Percentiles rank a stretch among this genome's conserved stretches.
These are phyloP conservation scores for Linum lewisii DNA, from an alignment of 345 rosid genomes.

Conservation along the genomic window DNA sequence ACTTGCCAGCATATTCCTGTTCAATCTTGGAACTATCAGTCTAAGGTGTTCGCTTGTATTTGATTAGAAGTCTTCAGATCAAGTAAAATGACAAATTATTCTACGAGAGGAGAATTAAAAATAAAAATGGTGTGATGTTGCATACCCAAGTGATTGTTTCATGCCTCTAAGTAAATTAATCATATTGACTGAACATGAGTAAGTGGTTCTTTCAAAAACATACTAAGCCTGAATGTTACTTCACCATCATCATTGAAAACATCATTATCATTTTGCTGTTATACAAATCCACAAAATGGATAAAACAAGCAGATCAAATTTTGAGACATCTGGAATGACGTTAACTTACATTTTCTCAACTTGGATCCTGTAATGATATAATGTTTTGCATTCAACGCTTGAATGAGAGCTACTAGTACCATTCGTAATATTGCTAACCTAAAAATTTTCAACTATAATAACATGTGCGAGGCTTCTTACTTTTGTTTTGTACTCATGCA, in stretches of 20 bases:
- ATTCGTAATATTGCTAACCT: conserved; percentile 33
- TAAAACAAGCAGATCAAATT: too few species aligned
- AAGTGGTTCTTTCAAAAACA: too few species aligned
- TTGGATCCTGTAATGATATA: conserved; percentile 50
- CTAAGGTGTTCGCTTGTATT: not conserved
- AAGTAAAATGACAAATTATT: not conserved
- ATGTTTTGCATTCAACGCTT: conserved; percentile 20
- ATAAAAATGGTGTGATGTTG: too few species aligned
- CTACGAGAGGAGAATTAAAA: too few species aligned
- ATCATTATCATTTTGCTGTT: too few species aligned
- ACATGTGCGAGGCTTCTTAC: not conserved
- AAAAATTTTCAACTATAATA: conserved; percentile 2
- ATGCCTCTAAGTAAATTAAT: not conserved
- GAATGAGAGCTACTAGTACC: conserved; percentile 27
- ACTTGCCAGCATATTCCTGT: not conserved
- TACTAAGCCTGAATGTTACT: not conserved
- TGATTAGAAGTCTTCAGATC: not conserved
- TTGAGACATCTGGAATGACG: not conserved
- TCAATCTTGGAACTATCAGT: not conserved
- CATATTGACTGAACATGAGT: not conserved
- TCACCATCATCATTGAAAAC: not conserved
- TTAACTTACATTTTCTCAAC: conserved; percentile 68
- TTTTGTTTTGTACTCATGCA: too few species aligned
- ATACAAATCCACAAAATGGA: too few species aligned
- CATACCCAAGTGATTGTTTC: not conserved